A percentile compares a stretch with the other conserved stretches of the same genome.
Conservation (phyloP, 768 basidiomycete species). For the Lanmaoa pseudosensibilis region DNA sequence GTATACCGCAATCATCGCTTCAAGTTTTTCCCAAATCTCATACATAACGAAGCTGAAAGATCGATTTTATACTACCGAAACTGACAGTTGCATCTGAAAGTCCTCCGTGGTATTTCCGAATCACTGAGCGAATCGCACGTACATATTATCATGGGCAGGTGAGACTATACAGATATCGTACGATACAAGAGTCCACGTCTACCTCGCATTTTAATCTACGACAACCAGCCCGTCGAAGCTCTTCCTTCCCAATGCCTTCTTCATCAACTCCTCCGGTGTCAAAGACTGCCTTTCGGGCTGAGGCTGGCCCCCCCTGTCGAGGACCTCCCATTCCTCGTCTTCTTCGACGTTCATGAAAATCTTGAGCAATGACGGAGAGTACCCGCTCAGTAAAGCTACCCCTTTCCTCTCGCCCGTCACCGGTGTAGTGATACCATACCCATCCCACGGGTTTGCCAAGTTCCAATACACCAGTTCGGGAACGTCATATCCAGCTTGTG, state of each 20-base stretch:
- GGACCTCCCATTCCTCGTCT: slow-evolving; percentile 39
- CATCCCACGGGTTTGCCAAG: slow-evolving; percentile 33
- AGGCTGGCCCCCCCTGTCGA: slow-evolving; percentile 30
- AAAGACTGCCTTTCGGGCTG: slow-evolving; percentile 33
- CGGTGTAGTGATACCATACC: slow-evolving; percentile 40
- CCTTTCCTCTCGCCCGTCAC: slow-evolving; percentile 54
- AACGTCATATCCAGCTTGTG: slow-evolving; percentile 63
- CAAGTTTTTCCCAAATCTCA: too few species aligned
- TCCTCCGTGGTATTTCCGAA: too few species aligned
- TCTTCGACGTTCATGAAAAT: slow-evolving; percentile 61
- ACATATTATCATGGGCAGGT: too few species aligned
- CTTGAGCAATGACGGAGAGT: slow-evolving; percentile 68
- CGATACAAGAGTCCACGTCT: background rate
- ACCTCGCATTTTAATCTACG: slow-evolving; percentile 9
- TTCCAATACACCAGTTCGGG: slow-evolving; percentile 79
- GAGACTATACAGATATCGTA: background rate
- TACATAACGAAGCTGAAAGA: too few species aligned
- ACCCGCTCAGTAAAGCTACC: slow-evolving; percentile 70
- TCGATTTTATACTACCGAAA: too few species aligned
- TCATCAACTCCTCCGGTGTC: slow-evolving; percentile 46
- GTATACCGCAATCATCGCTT: too few species aligned
- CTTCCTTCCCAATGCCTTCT: slow-evolving; percentile 45
- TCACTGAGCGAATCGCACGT: too few species aligned
- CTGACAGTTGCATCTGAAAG: too few species aligned
- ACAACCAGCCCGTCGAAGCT: slow-evolving; percentile 51